Evolutionary conservation across 345 rosid genomes (phyloP).

Genomic region (Acer negundo): DNA sequence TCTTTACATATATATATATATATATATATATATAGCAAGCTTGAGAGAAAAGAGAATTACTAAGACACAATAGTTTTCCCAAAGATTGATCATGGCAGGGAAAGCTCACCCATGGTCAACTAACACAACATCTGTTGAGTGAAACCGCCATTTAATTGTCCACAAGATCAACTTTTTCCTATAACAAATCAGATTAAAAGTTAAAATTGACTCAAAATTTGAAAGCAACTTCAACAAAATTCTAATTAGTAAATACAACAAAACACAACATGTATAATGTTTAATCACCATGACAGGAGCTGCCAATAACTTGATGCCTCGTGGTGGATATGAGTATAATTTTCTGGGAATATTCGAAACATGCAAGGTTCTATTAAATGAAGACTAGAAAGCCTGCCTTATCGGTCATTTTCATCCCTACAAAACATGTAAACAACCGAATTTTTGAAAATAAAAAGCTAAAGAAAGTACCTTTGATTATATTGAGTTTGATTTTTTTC

Average conservation of each 20-base stretch:
- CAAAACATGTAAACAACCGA: no score
- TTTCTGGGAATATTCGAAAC: no score
- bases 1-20: background rate
- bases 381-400: no score
- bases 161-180: constrained; percentile 72
- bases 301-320: background rate
- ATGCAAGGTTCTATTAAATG: no score
- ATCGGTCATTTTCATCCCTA: no score
- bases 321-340: background rate
- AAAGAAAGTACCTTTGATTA: constrained; percentile 31
- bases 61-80: background rate
- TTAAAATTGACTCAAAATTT: background rate
- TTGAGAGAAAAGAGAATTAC: background rate
- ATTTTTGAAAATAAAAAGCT: no score
- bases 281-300: background rate
- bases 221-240: background rate
- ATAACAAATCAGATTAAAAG: constrained; percentile 25
- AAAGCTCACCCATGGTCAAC: constrained; percentile 66
- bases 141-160: constrained; percentile 95
- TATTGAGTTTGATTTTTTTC: constrained; percentile 58
- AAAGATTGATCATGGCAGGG: background rate
- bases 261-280: background rate
- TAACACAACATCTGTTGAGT: constrained; percentile 60
- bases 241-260: background rate
- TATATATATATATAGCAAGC: background rate